Evolutionary conservation across 2,329 filamentous ascomycete species (phyloP).

Genomic region (Chalara sp.): DNA sequence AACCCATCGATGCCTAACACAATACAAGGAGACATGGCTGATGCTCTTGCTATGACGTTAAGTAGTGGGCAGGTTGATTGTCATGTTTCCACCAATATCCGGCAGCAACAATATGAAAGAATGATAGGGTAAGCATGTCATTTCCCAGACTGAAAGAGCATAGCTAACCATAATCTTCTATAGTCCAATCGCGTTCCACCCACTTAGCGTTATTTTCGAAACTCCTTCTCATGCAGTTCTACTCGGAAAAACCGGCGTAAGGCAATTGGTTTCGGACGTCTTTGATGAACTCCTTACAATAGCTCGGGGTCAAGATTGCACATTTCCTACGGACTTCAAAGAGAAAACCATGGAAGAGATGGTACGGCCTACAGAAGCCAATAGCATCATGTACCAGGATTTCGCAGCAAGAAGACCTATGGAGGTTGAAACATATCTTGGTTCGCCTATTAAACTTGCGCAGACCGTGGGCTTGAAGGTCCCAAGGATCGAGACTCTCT

Average conservation of each 20-base stretch:
- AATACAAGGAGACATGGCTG: slow-evolving; percentile 95
- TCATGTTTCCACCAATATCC: slow-evolving; percentile 88
- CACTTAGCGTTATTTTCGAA: slow-evolving; percentile 64
- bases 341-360: slow-evolving; percentile 79
- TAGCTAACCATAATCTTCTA: slow-evolving; percentile 23
- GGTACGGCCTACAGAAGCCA: slow-evolving; percentile 56
- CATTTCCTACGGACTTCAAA: slow-evolving; percentile 63
- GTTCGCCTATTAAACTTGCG: slow-evolving; percentile 85
- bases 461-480: slow-evolving; percentile 64
- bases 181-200: slow-evolving; percentile 89
- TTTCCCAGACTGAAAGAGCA: not conserved
- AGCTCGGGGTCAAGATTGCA: slow-evolving; percentile 55
- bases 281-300: slow-evolving; percentile 61
- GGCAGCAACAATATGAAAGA: slow-evolving; percentile 92
- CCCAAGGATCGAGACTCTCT: slow-evolving; percentile 86
- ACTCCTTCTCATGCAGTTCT: slow-evolving; percentile 59
- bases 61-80: slow-evolving; percentile 90
- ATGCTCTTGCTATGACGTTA: slow-evolving; percentile 89
- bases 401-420: slow-evolving; percentile 81
- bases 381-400: slow-evolving; percentile 97
- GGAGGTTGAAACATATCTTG: slow-evolving; percentile 94
- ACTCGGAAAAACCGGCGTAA: slow-evolving; percentile 61
- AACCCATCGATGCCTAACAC: slow-evolving; percentile 73
- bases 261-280: slow-evolving; percentile 54
- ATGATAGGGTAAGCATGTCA: slow-evolving; percentile 78